These are phyloP conservation scores for Lodderomyces elongisporus DNA, from an alignment of 1,139 yeast species.

Conservation along the genomic window DNA sequence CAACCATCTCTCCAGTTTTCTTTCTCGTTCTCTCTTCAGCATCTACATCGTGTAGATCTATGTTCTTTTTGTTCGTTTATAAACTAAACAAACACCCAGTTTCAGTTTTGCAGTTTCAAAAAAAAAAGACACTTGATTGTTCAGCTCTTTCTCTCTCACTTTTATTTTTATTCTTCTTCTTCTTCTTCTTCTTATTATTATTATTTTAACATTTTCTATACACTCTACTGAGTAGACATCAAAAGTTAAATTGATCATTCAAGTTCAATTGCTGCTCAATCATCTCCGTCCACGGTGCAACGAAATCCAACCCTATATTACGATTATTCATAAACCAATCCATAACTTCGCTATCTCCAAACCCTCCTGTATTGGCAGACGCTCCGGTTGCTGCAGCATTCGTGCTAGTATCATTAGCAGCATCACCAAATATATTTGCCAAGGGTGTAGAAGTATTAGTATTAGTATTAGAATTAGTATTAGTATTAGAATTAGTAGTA, in stretches of 20 bases:
- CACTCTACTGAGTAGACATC: too few relatives aligned
- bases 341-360: slow-evolving; percentile 54
- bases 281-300: slow-evolving; percentile 85
- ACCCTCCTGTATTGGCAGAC: slow-evolving; percentile 16
- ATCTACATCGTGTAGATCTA: too few relatives aligned
- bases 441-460: slow-evolving; percentile 13
- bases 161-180: too few relatives aligned
- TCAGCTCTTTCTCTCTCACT: too few relatives aligned
- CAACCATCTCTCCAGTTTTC: too few relatives aligned
- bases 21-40: too few relatives aligned
- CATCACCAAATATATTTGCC: slow-evolving; percentile 4
- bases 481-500: not conserved
- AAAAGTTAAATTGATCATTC: slow-evolving; percentile 31
- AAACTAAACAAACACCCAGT: too few relatives aligned
- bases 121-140: too few relatives aligned
- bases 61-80: too few relatives aligned
- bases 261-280: slow-evolving; percentile 57
- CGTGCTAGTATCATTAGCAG: slow-evolving; percentile 7
- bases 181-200: too few relatives aligned
- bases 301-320: slow-evolving; percentile 74
- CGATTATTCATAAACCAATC: slow-evolving; percentile 69
- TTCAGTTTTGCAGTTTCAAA: too few relatives aligned
- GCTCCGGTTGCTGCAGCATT: not conserved
- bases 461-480: slow-evolving; percentile 7
- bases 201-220: too few relatives aligned